A percentile compares a stretch with the other conserved stretches of the same genome.
Conservation (phyloP, 192 early-diverging fungal species). For the Backusella luteola region DNA sequence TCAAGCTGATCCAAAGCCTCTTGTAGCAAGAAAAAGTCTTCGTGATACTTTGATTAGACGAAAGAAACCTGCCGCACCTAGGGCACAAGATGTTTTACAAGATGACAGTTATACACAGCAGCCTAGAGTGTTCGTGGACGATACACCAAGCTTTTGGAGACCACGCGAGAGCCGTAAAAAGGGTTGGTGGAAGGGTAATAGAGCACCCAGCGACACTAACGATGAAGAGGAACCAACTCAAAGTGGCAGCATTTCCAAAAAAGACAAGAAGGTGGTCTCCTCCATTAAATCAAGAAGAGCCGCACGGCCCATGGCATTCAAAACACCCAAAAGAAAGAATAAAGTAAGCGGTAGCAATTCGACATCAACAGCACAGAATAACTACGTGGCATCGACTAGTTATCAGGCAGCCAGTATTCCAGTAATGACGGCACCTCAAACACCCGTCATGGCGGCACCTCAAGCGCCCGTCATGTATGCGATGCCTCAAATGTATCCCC, state of each 20-base stretch:
- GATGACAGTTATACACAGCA: background rate
- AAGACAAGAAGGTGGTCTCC: background rate
- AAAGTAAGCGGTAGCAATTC: background rate
- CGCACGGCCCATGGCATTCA: background rate
- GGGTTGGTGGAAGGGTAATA: background rate
- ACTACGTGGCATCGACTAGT: background rate
- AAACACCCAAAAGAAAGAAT: background rate
- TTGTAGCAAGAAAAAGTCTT: background rate
- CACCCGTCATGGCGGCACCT: background rate
- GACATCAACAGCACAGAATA: background rate
- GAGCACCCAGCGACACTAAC: background rate
- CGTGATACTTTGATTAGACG: background rate
- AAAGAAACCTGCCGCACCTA: background rate
- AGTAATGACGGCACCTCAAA: background rate
- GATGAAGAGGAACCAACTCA: background rate
- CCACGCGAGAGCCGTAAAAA: background rate
- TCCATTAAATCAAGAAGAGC: conserved; percentile 4
- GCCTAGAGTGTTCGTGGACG: background rate
- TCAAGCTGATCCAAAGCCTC: background rate
- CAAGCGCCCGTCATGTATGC: background rate
- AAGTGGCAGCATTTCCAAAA: background rate
- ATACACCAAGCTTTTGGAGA: background rate
- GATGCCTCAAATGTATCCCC: background rate
- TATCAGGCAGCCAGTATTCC: background rate
- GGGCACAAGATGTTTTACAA: background rate